phyloP scores from a whole-genome alignment of 208 protist species.

The Trypanosoma melophagium region DNA sequence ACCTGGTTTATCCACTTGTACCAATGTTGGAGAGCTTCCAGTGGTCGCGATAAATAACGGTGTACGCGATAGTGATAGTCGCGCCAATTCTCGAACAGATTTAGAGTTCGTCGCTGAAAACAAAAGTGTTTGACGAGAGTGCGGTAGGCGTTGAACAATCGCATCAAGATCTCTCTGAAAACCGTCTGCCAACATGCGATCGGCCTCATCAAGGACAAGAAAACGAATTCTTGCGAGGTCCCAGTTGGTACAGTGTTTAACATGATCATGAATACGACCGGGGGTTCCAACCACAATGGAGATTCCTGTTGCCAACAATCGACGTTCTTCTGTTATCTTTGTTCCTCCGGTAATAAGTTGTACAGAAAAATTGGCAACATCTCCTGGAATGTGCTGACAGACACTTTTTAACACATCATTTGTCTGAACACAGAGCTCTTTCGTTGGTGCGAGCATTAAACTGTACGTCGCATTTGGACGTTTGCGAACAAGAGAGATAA shows the following conservation, averaged over 20 bases:
- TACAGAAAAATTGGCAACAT: conserved; percentile 48
- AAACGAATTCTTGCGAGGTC: conserved; percentile 93
- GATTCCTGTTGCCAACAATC: conserved; percentile 47
- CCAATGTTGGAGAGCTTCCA: conserved; percentile 45
- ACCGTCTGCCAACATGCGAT: conserved; percentile 99
- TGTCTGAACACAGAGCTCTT: conserved; percentile 93
- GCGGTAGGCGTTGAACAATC: conserved; percentile 86
- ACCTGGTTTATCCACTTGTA: conserved; percentile 27
- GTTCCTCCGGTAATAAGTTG: conserved; percentile 90
- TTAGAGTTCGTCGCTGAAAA: conserved; percentile 97
- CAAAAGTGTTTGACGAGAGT: conserved; percentile 95
- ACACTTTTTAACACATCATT: conserved; percentile 86
- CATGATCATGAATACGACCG: conserved; percentile 87
- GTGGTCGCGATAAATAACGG: conserved; percentile 89
- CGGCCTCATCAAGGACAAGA: conserved; percentile 98
- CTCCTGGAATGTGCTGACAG: conserved; percentile 49
- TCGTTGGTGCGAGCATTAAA: conserved; percentile 89
- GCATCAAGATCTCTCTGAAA: conserved; percentile 97
- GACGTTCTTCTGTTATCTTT: conserved; percentile 80
- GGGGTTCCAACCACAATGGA: conserved; percentile 87
- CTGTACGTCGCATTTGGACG: conserved; percentile 57
- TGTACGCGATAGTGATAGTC: conserved; percentile 91
- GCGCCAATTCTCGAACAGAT: conserved; percentile 87
- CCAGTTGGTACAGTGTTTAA: conserved; percentile 66
- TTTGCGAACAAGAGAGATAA: conserved; percentile 48